Conservation (phyloP, 2,329 filamentous ascomycete species). For the Podosphaera aphanis region DNA sequence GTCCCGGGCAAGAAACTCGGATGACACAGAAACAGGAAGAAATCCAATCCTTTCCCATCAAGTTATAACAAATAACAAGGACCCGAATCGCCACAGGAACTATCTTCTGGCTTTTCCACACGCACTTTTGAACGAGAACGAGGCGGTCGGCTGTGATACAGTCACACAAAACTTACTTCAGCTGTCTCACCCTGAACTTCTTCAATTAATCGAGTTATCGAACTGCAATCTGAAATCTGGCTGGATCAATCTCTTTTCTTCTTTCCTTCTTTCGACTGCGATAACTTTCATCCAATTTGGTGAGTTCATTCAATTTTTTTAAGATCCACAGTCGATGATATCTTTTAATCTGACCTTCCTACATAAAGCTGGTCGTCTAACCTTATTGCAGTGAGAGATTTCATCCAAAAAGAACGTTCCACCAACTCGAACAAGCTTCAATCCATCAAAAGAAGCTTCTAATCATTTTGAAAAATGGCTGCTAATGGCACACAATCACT, state of each 20-base stretch:
- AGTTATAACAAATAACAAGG: not conserved
- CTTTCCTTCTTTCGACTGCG: not conserved
- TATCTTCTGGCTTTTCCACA: not conserved
- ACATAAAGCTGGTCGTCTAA: not conserved
- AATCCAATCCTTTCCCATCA: not conserved
- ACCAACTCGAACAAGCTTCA: not conserved
- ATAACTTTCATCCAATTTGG: not conserved
- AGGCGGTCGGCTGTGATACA: not conserved
- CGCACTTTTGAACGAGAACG: not conserved
- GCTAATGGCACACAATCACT: slow-evolving; percentile 63
- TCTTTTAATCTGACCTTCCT: too few species aligned
- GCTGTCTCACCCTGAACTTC: not conserved
- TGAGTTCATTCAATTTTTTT: not conserved
- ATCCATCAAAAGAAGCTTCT: not conserved
- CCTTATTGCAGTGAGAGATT: not conserved
- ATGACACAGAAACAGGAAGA: not conserved
- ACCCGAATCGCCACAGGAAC: not conserved
- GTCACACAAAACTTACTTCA: not conserved
- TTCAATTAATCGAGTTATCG: not conserved
- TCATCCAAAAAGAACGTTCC: not conserved
- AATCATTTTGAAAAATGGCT: slow-evolving; percentile 37
- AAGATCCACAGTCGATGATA: too few species aligned
- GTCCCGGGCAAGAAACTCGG: not conserved
- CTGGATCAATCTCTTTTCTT: not conserved
- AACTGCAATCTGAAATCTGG: not conserved